phyloP scores from a whole-genome alignment of 305 asterid genomes.

The Withania somnifera region DNA sequence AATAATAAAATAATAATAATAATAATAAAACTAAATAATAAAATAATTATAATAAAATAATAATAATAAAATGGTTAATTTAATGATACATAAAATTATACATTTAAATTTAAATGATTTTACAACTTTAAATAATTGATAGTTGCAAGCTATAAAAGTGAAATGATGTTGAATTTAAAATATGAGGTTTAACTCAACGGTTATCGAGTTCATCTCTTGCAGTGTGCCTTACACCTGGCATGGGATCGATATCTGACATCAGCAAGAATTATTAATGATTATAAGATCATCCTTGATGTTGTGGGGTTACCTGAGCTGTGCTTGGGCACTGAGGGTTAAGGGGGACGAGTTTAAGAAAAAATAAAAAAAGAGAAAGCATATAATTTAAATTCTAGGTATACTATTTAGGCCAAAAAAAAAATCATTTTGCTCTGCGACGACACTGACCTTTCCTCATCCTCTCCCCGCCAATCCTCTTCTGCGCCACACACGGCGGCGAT shows the following conservation, averaged over 20 bases:
- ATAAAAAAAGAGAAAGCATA: not conserved
- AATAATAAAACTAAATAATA: too few species aligned
- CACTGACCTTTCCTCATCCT: not conserved
- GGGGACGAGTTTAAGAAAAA: too few species aligned
- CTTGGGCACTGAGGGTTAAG: too few species aligned
- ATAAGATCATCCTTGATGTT: too few species aligned
- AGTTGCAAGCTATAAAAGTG: not conserved
- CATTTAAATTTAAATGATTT: not conserved
- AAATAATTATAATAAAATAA: too few species aligned
- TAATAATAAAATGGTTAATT: not conserved
- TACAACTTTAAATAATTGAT: not conserved
- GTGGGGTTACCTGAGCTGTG: too few species aligned
- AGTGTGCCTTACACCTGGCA: too few species aligned
- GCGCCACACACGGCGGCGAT: not conserved
- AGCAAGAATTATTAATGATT: too few species aligned
- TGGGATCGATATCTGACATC: too few species aligned
- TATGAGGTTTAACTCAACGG: too few species aligned
- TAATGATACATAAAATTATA: not conserved
- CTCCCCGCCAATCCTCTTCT: not conserved
- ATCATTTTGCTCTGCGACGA: not conserved
- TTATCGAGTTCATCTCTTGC: too few species aligned
- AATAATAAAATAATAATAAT: too few species aligned
- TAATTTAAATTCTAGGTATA: not conserved
- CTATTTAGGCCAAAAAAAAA: not conserved
- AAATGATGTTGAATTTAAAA: not conserved